Evolutionary conservation across 164 flowering plant genomes (phyloP), one percentile per base, ranked within the genome.

Genomic region (Houttuynia cordata): DNA sequence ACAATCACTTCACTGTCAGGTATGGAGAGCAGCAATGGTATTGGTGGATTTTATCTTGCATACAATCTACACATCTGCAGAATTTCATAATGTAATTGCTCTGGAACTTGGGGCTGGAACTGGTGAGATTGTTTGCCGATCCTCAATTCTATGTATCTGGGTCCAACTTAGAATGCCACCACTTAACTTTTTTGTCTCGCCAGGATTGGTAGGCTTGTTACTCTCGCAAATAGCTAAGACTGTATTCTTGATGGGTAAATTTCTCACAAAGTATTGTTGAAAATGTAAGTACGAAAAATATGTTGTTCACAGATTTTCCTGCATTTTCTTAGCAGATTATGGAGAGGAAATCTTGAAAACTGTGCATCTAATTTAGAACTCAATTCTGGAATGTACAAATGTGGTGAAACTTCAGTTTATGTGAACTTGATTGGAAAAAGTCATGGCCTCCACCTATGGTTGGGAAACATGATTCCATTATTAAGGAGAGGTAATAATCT

Each of bases 41-140:
- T 71, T 92, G 60, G 80, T 89, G 64, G 96, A 92, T 80, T 84
- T 83, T 67, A 71, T 89, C 67, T 65, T 85, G 82, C 90, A 89
- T 73, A 79, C 68, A 66, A 74, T 84, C 72, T 78, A 72, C 53
- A 74, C 81, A 37, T 75, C 93, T 47, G 70, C 88, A 7, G 78
- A 79, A 12, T 74, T 87, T 34, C 77, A 81, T 62, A 85, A 81
- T 56, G 60, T 81, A 63, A 74, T 84, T 64, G 73, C 86, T 1
- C 49, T 83, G 56, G 96, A 92, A 70, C 88, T 92, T 68, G 98
- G 98, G 40, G 85, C 95, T 73, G 98, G 96, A 64, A 92, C 98
- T 70, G 96, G 98, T 89, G 69, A 9, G 62, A 50, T 51, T 13
- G 4, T 51, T 42, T 20, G 13, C 13, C 41, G 25, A 45, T 15